Percentiles rank a stretch among this genome's conserved stretches.
phyloP scores from a whole-genome alignment of 768 basidiomycete genomes.

The Boletus insuetus region DNA sequence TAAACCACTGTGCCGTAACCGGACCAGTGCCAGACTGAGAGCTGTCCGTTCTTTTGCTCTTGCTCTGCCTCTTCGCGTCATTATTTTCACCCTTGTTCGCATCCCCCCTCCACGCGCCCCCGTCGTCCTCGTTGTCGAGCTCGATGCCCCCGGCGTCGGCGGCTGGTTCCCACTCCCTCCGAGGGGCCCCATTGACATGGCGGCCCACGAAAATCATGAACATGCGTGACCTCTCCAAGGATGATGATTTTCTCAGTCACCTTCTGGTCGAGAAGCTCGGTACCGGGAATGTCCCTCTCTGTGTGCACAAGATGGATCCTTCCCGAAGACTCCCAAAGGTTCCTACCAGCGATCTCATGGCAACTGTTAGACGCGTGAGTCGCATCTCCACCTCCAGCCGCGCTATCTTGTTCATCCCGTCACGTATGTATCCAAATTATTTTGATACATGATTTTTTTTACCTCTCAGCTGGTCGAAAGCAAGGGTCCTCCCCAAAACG shows the following conservation, averaged over 20 bases:
- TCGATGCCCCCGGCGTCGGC: slow-evolving; percentile 34
- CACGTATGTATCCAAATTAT: slow-evolving; percentile 16
- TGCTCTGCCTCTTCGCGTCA: slow-evolving; percentile 33
- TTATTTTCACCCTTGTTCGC: slow-evolving; percentile 19
- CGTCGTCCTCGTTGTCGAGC: slow-evolving; percentile 25
- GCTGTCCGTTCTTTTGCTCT: slow-evolving; percentile 24
- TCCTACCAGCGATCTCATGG: slow-evolving; percentile 62
- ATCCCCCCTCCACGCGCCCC: slow-evolving; percentile 15
- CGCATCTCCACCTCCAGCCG: slow-evolving; percentile 18
- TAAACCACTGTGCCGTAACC: slow-evolving; percentile 30
- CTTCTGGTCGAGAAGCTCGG: slow-evolving; percentile 87
- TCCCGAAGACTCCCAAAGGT: slow-evolving; percentile 75
- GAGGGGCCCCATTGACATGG: slow-evolving; percentile 48
- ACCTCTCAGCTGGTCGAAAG: slow-evolving; percentile 51
- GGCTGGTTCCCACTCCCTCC: slow-evolving; percentile 22
- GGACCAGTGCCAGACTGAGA: slow-evolving; percentile 21
- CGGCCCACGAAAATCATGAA: slow-evolving; percentile 88
- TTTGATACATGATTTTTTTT: slow-evolving; percentile 21
- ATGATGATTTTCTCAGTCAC: slow-evolving; percentile 90
- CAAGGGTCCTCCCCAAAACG: slow-evolving; percentile 54
- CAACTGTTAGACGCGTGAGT: slow-evolving; percentile 75
- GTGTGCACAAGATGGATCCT: slow-evolving; percentile 89
- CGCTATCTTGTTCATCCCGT: slow-evolving; percentile 29
- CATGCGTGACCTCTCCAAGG: slow-evolving; percentile 84
- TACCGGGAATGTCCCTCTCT: slow-evolving; percentile 72